phyloP scores from a whole-genome alignment of 2,329 filamentous ascomycete species.

The Mariannaea elegans region DNA sequence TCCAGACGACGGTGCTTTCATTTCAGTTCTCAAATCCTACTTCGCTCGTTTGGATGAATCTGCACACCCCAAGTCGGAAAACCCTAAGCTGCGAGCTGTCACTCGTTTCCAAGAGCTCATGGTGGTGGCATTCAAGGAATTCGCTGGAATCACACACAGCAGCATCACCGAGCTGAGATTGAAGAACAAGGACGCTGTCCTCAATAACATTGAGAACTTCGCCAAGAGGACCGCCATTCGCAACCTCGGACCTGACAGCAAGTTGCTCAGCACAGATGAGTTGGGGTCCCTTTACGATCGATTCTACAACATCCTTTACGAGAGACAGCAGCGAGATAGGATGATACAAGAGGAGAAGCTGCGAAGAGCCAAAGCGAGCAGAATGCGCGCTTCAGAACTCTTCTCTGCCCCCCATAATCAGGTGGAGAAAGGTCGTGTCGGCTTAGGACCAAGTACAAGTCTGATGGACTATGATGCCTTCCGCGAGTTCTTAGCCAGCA shows the following conservation, averaged over 20 bases:
- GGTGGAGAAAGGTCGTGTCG: conserved; percentile 86
- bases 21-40: conserved; percentile 94
- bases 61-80: conserved; percentile 94
- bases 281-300: conserved; percentile 91
- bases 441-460: conserved; percentile 86
- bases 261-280: conserved; percentile 85
- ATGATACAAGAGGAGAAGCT: conserved; percentile 81
- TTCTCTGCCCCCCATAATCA: conserved; percentile 54
- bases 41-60: conserved; percentile 94
- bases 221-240: conserved; percentile 96
- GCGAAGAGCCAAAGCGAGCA: conserved; percentile 69
- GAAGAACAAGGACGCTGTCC: conserved; percentile 92
- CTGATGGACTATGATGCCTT: conserved; percentile 98
- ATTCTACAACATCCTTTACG: conserved; percentile 92
- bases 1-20: conserved; percentile 93
- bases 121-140: conserved; percentile 99
- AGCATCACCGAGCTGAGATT: conserved; percentile 88
- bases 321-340: conserved; percentile 83
- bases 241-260: conserved; percentile 95
- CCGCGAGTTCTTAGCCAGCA: conserved; percentile 88
- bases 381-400: conserved; percentile 49
- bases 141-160: conserved; percentile 91
- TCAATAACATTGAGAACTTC: conserved; percentile 97
- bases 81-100: conserved; percentile 90
- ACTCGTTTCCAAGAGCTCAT: conserved; percentile 98